phyloP scores from a whole-genome alignment of 2,329 filamentous ascomycete genomes.

The Ophiobolus disseminans region DNA sequence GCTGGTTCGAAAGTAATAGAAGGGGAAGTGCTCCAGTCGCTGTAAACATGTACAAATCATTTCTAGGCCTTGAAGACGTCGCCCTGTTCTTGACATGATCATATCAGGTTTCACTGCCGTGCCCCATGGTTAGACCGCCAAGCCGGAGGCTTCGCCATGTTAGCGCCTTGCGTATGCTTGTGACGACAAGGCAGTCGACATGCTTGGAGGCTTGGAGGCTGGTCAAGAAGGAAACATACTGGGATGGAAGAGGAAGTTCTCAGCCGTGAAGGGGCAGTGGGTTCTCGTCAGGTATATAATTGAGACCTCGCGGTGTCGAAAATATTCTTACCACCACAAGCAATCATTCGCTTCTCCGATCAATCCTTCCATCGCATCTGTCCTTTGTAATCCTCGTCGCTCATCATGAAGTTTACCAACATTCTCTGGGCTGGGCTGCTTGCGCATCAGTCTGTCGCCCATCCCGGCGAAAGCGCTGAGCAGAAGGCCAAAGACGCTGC shows the following conservation, averaged over 20 bases:
- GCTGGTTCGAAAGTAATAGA: too few species aligned
- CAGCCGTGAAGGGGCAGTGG: neutral
- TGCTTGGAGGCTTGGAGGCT: too few species aligned
- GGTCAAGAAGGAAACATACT: slow-evolving; percentile 1
- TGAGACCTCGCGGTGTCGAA: too few species aligned
- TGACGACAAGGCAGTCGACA: slow-evolving; percentile 13
- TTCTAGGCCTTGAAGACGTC: too few species aligned
- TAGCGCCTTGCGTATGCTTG: slow-evolving; percentile 20
- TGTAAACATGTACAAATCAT: too few species aligned
- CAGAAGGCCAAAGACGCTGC: slow-evolving; percentile 45
- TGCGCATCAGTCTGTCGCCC: slow-evolving; percentile 40
- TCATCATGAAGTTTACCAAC: slow-evolving; percentile 33
- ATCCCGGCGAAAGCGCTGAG: slow-evolving; percentile 46
- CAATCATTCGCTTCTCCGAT: too few species aligned
- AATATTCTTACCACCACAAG: too few species aligned
- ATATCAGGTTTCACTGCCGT: neutral
- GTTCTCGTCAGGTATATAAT: too few species aligned
- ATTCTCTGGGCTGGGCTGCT: slow-evolving; percentile 37
- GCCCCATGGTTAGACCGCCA: slow-evolving; percentile 6
- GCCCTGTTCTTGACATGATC: neutral
- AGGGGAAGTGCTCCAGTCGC: too few species aligned
- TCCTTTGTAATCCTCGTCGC: too few species aligned
- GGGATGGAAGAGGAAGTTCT: neutral
- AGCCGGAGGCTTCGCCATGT: neutral
- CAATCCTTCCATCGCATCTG: too few species aligned